Evolutionary conservation across 2,329 filamentous ascomycete species (phyloP).

Genomic region (Camptophora hylomeconis): DNA sequence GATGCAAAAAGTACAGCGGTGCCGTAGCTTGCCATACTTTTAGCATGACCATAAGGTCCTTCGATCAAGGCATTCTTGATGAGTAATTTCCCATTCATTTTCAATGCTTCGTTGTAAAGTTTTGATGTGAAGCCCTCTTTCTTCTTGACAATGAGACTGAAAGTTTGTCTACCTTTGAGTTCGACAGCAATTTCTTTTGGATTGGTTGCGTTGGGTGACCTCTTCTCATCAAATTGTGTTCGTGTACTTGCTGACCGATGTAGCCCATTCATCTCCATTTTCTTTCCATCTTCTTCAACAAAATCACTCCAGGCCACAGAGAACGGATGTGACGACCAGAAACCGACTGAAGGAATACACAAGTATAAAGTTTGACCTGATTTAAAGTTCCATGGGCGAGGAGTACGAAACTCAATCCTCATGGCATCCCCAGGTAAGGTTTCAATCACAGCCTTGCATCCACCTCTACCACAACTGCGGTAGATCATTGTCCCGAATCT

Average conservation of each 20-base stretch:
- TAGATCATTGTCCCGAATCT: constrained; percentile 53
- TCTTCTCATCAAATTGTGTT: constrained; percentile 13
- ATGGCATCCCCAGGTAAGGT: constrained; percentile 56
- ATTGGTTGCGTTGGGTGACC: constrained; percentile 15
- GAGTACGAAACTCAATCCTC: constrained; percentile 57
- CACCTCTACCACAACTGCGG: constrained; percentile 46
- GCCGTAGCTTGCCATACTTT: constrained; percentile 82
- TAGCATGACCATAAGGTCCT: constrained; percentile 75
- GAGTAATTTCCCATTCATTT: constrained; percentile 39
- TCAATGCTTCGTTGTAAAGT: constrained; percentile 57
- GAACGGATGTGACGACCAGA: constrained; percentile 67
- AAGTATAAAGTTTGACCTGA: constrained; percentile 66
- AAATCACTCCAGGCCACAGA: constrained; percentile 63
- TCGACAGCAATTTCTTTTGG: constrained; percentile 40
- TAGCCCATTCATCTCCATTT: constrained; percentile 24
- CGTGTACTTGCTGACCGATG: constrained; percentile 6
- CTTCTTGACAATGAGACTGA: constrained; percentile 76
- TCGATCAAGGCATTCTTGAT: constrained; percentile 64
- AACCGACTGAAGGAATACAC: constrained; percentile 51
- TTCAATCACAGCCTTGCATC: constrained; percentile 54
- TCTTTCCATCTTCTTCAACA: too few relatives aligned
- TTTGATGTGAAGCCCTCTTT: constrained; percentile 79
- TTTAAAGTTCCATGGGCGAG: constrained; percentile 50
- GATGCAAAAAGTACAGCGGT: constrained; percentile 84
- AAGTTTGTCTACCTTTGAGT: constrained; percentile 38